Percentiles rank a stretch among this genome's conserved stretches.
Evolutionary conservation across 148 eudicot genomes (phyloP).

Genomic region (Cornus kousa): DNA sequence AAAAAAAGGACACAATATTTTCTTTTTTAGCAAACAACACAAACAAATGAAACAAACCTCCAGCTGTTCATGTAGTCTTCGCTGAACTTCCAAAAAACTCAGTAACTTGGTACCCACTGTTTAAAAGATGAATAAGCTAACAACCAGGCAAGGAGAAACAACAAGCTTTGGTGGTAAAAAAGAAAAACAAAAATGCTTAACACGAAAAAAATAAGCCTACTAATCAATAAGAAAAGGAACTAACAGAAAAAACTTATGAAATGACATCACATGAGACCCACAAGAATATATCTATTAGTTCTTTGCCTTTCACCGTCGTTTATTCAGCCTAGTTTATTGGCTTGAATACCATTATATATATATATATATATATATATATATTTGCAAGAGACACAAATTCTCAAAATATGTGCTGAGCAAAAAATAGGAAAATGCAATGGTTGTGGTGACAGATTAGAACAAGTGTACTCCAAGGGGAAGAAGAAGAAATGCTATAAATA

Average conservation of each 20-base stretch:
- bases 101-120: constrained; percentile 72
- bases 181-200: too few relatives aligned
- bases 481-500: not conserved
- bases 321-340: too few relatives aligned
- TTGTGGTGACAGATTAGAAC: not conserved
- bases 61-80: constrained; percentile 71
- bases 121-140: constrained; percentile 15
- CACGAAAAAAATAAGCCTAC: too few relatives aligned
- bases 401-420: not conserved
- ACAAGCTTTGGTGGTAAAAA: not conserved
- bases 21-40: not conserved
- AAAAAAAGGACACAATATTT: too few relatives aligned
- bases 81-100: constrained; percentile 87
- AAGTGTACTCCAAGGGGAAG: not conserved
- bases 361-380: not conserved
- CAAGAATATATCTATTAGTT: too few relatives aligned
- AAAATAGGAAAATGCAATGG: not conserved
- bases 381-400: not conserved
- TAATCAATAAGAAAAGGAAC: too few relatives aligned
- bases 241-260: too few relatives aligned
- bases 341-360: too few relatives aligned
- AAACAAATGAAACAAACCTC: constrained; percentile 47
- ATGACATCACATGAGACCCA: too few relatives aligned
- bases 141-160: not conserved
- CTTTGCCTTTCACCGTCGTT: too few relatives aligned